phyloP scores from a whole-genome alignment of 257 asterid genomes.

The Capsicum baccatum region DNA sequence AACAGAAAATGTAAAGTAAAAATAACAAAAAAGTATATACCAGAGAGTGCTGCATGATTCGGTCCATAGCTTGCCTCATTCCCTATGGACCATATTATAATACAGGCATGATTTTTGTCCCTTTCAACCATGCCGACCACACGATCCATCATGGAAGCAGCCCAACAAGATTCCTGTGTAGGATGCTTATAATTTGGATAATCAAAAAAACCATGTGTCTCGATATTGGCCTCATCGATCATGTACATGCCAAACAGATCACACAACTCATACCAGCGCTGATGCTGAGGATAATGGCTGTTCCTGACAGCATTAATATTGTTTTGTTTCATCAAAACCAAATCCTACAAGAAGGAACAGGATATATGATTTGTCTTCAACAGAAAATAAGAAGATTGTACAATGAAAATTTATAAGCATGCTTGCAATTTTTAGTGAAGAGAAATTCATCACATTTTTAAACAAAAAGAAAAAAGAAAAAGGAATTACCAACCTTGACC shows the following conservation, averaged over 20 bases:
- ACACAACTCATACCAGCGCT: slow-evolving; percentile 94
- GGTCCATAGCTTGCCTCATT: slow-evolving; percentile 96
- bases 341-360: slow-evolving; percentile 57
- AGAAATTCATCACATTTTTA: not conserved
- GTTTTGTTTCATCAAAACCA: slow-evolving; percentile 92
- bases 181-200: slow-evolving; percentile 75
- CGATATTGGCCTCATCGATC: slow-evolving; percentile 99
- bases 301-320: slow-evolving; percentile 94
- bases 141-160: slow-evolving; percentile 88
- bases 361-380: slow-evolving; percentile 15
- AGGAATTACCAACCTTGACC: slow-evolving; percentile 71
- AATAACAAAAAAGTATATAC: slow-evolving; percentile 43
- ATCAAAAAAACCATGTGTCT: slow-evolving; percentile 93
- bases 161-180: slow-evolving; percentile 80
- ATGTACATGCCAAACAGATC: slow-evolving; percentile 99
- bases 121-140: slow-evolving; percentile 97
- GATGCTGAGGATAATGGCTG: slow-evolving; percentile 98
- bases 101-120: slow-evolving; percentile 95
- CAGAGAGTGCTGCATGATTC: slow-evolving; percentile 91
- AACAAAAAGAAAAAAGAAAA: slow-evolving; percentile 28
- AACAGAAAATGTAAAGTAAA: not conserved
- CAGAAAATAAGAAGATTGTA: not conserved
- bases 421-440: not conserved
- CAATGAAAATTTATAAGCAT: not conserved
- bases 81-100: slow-evolving; percentile 94